Evolutionary conservation across 2,329 filamentous ascomycete species (phyloP).

Genomic region (Fusarium multiceps): DNA sequence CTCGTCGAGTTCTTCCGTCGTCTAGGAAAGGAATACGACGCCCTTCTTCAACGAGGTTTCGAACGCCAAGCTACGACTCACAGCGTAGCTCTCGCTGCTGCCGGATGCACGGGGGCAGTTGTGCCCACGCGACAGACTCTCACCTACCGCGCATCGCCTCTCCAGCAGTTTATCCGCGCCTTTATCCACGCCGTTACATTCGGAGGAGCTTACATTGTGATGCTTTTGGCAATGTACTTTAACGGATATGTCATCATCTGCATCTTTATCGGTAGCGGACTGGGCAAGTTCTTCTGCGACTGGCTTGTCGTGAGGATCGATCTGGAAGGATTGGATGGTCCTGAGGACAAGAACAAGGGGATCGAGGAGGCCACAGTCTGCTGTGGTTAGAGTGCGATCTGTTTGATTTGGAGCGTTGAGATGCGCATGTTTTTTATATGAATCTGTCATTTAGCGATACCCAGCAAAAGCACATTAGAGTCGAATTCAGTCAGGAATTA

Average conservation of each 20-base stretch:
- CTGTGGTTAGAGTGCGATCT: conserved; percentile 51
- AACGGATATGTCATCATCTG: conserved; percentile 82
- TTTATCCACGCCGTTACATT: conserved; percentile 77
- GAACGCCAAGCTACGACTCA: conserved; percentile 48
- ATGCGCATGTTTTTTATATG: not conserved
- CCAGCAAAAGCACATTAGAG: conserved; percentile 7
- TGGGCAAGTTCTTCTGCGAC: conserved; percentile 66
- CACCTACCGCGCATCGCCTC: conserved; percentile 65
- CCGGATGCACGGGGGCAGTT: conserved; percentile 38
- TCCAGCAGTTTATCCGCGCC: conserved; percentile 74
- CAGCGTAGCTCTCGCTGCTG: conserved; percentile 34
- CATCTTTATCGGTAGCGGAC: conserved; percentile 69
- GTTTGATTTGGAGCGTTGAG: not conserved
- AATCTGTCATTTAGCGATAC: conserved; percentile 33
- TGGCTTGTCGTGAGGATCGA: conserved; percentile 62
- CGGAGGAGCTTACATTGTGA: conserved; percentile 80
- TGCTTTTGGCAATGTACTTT: conserved; percentile 73
- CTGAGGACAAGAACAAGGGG: conserved; percentile 44
- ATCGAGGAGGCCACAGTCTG: conserved; percentile 61
- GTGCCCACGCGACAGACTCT: conserved; percentile 42
- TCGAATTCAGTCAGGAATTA: not conserved
- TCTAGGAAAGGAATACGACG: conserved; percentile 77
- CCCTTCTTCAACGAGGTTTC: conserved; percentile 67
- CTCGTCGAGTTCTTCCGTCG: conserved; percentile 78
- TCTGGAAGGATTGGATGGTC: conserved; percentile 42